These are phyloP conservation scores for Zygosaccharomyces lentus DNA, from an alignment of 805 yeast genomes.

Conservation along the genomic window DNA sequence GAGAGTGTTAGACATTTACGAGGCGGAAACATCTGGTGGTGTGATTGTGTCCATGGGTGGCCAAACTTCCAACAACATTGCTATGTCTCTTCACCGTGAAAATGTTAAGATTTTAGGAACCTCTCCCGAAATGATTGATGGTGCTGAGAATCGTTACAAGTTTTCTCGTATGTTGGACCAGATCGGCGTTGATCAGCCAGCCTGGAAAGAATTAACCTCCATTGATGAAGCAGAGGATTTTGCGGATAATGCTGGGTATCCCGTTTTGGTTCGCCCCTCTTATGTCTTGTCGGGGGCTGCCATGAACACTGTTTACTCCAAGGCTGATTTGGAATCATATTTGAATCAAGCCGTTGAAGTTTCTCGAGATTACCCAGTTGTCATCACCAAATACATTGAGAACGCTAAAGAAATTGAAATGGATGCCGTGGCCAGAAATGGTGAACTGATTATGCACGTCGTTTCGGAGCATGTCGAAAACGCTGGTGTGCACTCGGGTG, in stretches of 20 bases:
- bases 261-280: slow-evolving; percentile 95
- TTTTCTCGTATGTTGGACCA: slow-evolving; percentile 95
- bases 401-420: slow-evolving; percentile 97
- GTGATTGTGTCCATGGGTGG: slow-evolving; percentile 98
- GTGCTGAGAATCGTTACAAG: slow-evolving; percentile 97
- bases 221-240: slow-evolving; percentile 87
- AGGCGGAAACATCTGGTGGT: slow-evolving; percentile 83
- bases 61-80: slow-evolving; percentile 95
- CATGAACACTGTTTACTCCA: slow-evolving; percentile 92
- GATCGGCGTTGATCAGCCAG: slow-evolving; percentile 97
- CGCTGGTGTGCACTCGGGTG: slow-evolving; percentile 99
- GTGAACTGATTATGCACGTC: slow-evolving; percentile 92
- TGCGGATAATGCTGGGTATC: slow-evolving; percentile 87
- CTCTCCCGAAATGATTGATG: slow-evolving; percentile 96
- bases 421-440: slow-evolving; percentile 97
- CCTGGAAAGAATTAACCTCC: slow-evolving; percentile 96
- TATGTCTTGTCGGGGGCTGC: slow-evolving; percentile 98
- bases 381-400: slow-evolving; percentile 92
- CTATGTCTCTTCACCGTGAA: slow-evolving; percentile 86
- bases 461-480: slow-evolving; percentile 98
- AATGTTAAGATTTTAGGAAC: slow-evolving; percentile 95
- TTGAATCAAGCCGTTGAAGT: slow-evolving; percentile 94
- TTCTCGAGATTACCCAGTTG: slow-evolving; percentile 97
- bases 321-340: slow-evolving; percentile 81
- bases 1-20: slow-evolving; percentile 91